Conservation (phyloP, 495 filamentous ascomycete species). For the Aspergillus egyptiacus region DNA sequence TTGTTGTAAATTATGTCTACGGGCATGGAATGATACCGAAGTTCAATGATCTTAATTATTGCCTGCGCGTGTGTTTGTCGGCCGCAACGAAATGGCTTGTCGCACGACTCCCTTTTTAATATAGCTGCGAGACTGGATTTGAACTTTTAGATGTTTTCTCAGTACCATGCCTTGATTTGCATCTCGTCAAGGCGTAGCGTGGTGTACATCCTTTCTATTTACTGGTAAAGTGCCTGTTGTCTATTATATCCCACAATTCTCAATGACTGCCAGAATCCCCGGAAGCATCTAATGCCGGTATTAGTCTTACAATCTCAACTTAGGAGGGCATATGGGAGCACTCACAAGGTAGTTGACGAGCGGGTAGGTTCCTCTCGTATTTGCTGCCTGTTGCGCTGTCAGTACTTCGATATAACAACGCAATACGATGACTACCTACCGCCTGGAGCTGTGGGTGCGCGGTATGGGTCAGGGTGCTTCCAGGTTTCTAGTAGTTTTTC, state of each 20-base stretch:
- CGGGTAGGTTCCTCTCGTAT: constrained; percentile 88
- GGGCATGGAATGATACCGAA: constrained; percentile 56
- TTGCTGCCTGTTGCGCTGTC: constrained; percentile 66
- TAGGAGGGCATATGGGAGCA: too few species aligned
- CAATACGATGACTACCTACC: constrained; percentile 50
- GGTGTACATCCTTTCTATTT: background rate
- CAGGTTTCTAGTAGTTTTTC: constrained; percentile 84
- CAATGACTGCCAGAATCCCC: constrained; percentile 2
- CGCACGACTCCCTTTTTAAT: too few species aligned
- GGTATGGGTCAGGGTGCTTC: constrained; percentile 96
- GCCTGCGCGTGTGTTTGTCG: background rate
- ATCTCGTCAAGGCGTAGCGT: too few species aligned
- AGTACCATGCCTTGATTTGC: too few species aligned
- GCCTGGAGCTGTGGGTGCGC: constrained; percentile 83
- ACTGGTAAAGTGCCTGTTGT: too few species aligned
- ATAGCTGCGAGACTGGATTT: too few species aligned
- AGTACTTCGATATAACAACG: constrained; percentile 3
- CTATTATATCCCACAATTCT: background rate
- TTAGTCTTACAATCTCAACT: background rate
- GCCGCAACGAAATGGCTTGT: too few species aligned
- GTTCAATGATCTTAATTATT: constrained; percentile 14
- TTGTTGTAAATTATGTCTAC: constrained; percentile 92
- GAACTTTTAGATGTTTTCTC: too few species aligned
- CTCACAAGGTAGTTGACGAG: constrained; percentile 74
- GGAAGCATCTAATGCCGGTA: constrained; percentile 12